These are phyloP conservation scores for Magnolia changhungtana DNA, from an alignment of 164 flowering plant genomes.

Conservation along the genomic window DNA sequence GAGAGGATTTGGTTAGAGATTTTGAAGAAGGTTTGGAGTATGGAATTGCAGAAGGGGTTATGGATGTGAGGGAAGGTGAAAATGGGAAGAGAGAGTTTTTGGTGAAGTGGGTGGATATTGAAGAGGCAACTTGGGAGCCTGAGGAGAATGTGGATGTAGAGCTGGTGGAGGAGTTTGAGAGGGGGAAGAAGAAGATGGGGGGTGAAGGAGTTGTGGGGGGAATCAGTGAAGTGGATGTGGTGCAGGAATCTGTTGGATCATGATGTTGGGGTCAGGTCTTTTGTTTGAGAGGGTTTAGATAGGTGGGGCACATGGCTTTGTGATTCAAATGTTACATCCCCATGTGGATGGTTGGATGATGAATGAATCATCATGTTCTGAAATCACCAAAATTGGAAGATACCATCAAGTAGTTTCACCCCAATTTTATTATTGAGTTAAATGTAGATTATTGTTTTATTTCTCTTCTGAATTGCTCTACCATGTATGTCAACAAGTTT, in stretches of 20 bases:
- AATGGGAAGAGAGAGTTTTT: constrained; percentile 67
- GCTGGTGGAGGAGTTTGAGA: constrained; percentile 62
- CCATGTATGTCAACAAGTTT: no score
- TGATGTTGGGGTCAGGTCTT: background rate
- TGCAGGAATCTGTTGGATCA: background rate
- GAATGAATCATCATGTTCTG: background rate
- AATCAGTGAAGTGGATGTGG: background rate
- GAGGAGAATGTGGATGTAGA: constrained; percentile 82
- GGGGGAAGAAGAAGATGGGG: background rate
- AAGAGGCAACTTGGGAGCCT: constrained; percentile 95
- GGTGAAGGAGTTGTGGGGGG: background rate
- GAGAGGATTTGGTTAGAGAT: constrained; percentile 71
- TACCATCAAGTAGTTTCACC: background rate
- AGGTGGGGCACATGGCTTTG: no score
- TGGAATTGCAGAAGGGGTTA: constrained; percentile 72
- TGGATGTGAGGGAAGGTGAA: constrained; percentile 42
- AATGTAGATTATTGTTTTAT: background rate
- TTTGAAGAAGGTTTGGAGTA: constrained; percentile 89
- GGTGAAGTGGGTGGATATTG: constrained; percentile 89
- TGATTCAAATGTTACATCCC: no score
- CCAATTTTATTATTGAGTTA: no score
- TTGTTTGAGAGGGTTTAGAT: background rate
- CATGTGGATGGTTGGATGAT: background rate
- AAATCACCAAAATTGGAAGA: background rate
- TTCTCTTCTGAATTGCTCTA: background rate